A percentile compares a stretch with the other conserved stretches of the same genome.
phyloP scores from a whole-genome alignment of 2,329 filamentous ascomycete genomes.

The Mycosphaerella sp. region DNA sequence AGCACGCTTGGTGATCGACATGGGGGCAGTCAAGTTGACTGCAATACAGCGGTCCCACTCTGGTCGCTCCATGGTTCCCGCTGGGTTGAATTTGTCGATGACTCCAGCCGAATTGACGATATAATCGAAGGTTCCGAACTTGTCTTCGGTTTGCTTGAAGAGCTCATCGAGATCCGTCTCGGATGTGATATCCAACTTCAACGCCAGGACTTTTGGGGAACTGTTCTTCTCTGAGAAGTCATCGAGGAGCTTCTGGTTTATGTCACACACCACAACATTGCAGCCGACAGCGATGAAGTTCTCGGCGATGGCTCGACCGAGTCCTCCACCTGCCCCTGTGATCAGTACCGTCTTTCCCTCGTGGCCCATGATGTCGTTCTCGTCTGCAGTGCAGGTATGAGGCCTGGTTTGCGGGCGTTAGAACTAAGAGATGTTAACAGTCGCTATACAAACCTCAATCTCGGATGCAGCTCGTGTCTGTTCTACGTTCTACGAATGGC shows the following conservation, averaged over 20 bases:
- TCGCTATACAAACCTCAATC: too few relatives aligned
- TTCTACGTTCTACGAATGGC: too few relatives aligned
- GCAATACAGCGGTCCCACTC: slow-evolving; percentile 51
- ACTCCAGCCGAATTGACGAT: slow-evolving; percentile 53
- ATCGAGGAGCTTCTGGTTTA: slow-evolving; percentile 30
- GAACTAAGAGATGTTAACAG: too few relatives aligned
- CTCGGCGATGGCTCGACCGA: slow-evolving; percentile 33
- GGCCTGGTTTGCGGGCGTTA: not conserved
- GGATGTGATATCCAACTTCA: slow-evolving; percentile 38
- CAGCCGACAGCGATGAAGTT: slow-evolving; percentile 31
- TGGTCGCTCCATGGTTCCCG: slow-evolving; percentile 42
- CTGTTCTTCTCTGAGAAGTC: slow-evolving; percentile 29
- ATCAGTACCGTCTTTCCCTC: slow-evolving; percentile 32
- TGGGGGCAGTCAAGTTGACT: slow-evolving; percentile 53
- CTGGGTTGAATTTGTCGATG: slow-evolving; percentile 52
- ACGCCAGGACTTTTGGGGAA: slow-evolving; percentile 26
- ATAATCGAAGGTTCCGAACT: slow-evolving; percentile 50
- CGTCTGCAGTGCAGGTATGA: not conserved
- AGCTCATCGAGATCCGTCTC: slow-evolving; percentile 35
- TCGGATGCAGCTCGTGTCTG: too few relatives aligned
- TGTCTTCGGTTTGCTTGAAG: slow-evolving; percentile 33
- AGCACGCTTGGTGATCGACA: slow-evolving; percentile 48
- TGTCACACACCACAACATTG: slow-evolving; percentile 36
- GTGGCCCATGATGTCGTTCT: slow-evolving; percentile 6
- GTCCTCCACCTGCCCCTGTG: slow-evolving; percentile 32